phyloP scores from a whole-genome alignment of 441 rosid genomes.

The Gossypium aridum region DNA sequence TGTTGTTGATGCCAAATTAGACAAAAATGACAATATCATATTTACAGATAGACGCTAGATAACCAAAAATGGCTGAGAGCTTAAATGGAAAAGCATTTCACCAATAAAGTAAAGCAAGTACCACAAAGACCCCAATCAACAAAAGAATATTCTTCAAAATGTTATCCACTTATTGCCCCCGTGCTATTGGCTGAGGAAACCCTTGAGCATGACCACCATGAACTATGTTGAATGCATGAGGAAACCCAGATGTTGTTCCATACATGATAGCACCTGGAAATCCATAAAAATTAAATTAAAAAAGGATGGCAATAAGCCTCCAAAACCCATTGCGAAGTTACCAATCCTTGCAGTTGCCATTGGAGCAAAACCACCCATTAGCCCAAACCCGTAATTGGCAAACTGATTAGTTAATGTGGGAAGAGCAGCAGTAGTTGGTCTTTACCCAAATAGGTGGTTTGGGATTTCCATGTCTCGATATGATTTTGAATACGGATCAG shows the following conservation, averaged over 20 bases:
- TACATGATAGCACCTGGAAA: constrained; percentile 51
- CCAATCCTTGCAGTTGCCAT: constrained; percentile 58
- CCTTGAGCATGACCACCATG: constrained; percentile 42
- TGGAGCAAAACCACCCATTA: constrained; percentile 59
- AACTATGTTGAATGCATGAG: constrained; percentile 42
- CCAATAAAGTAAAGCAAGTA: constrained; percentile 45
- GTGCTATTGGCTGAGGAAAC: constrained; percentile 23
- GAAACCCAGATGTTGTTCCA: constrained; percentile 53
- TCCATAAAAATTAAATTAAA: constrained; percentile 65
- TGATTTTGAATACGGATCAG: constrained; percentile 61
- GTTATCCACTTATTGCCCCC: constrained; percentile 41
- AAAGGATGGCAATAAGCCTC: constrained; percentile 63
- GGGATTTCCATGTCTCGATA: constrained; percentile 61
- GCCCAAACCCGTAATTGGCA: constrained; percentile 51
- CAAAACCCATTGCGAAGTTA: constrained; percentile 58
- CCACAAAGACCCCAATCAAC: constrained; percentile 40
- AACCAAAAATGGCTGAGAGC: neutral
- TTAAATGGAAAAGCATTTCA: constrained; percentile 22
- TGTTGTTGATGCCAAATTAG: neutral
- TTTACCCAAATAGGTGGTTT: constrained; percentile 56
- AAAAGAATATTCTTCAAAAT: constrained; percentile 41
- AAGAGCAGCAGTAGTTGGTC: constrained; percentile 66
- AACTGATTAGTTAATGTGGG: constrained; percentile 33
- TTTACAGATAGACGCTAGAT: constrained; percentile 18
- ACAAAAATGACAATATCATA: constrained; percentile 5